Evolutionary conservation across 2,329 filamentous ascomycete species (phyloP).

Genomic region (Helotiales sp.): DNA sequence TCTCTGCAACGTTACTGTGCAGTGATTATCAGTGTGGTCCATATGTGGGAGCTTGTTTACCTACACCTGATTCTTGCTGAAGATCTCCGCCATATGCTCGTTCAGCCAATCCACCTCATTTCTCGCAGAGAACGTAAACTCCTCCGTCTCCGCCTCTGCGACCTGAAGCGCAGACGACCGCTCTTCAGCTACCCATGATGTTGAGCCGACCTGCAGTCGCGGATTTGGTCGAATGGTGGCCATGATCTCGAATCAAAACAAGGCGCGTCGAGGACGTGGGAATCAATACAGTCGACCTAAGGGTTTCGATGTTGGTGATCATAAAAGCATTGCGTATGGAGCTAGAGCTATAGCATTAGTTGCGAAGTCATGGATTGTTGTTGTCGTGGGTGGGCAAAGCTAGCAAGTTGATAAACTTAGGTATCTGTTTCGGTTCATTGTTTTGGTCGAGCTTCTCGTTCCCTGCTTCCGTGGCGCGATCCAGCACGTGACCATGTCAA

Average conservation of each 20-base stretch:
- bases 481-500: constrained; percentile 19
- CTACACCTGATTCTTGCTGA: constrained; percentile 85
- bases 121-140: constrained; percentile 88
- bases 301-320: constrained; percentile 16
- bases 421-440: constrained; percentile 24
- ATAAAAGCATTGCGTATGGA: constrained; percentile 37
- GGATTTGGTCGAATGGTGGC: constrained; percentile 46
- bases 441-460: constrained; percentile 32
- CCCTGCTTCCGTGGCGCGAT: constrained; percentile 16
- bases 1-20: constrained; percentile 82
- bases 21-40: constrained; percentile 24
- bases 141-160: constrained; percentile 81
- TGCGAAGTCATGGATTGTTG: constrained; percentile 22
- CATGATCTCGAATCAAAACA: constrained; percentile 42
- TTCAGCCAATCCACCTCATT: constrained; percentile 99
- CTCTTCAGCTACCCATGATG: constrained; percentile 85
- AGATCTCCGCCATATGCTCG: constrained; percentile 96
- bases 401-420: constrained; percentile 23
- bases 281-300: constrained; percentile 12
- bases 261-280: constrained; percentile 37
- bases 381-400: constrained; percentile 30
- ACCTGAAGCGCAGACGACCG: constrained; percentile 78
- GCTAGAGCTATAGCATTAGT: constrained; percentile 22
- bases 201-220: constrained; percentile 76
- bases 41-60: constrained; percentile 46